Conservation (phyloP, 352 stramenopile genomes). For the Phytophthora ramorum region DNA sequence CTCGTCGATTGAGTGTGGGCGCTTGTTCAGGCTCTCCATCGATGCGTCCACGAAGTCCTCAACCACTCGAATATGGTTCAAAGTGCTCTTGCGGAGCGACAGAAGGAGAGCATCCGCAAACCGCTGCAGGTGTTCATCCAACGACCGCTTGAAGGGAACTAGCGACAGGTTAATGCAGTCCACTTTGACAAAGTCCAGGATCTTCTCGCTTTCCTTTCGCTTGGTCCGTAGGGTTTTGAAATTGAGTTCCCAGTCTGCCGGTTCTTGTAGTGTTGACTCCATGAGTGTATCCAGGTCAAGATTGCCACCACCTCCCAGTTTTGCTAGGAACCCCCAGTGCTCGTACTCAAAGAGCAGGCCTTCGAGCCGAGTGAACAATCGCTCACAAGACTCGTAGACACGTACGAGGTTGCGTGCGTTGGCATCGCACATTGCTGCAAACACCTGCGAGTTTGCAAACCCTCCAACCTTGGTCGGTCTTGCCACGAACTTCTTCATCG, state of each 20-base stretch:
- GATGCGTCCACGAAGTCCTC: conserved; percentile 90
- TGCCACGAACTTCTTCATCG: conserved; percentile 96
- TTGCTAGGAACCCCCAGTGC: conserved; percentile 74
- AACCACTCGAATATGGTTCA: conserved; percentile 82
- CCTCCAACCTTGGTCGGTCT: conserved; percentile 90
- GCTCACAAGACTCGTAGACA: conserved; percentile 93
- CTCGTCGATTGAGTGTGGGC: conserved; percentile 93
- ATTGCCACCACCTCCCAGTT: conserved; percentile 46
- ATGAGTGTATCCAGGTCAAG: conserved; percentile 85
- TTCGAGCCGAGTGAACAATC: conserved; percentile 89
- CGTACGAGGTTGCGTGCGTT: conserved; percentile 89
- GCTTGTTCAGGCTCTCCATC: conserved; percentile 90
- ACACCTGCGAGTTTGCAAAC: conserved; percentile 90
- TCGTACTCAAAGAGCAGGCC: conserved; percentile 82
- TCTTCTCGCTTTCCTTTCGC: conserved; percentile 94
- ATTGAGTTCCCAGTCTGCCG: conserved; percentile 90
- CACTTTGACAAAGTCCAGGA: conserved; percentile 89
- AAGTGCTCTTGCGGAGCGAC: conserved; percentile 82
- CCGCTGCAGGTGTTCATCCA: conserved; percentile 88
- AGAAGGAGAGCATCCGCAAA: conserved; percentile 90
- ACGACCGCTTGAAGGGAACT: conserved; percentile 84
- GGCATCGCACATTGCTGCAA: conserved; percentile 87
- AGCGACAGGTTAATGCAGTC: conserved; percentile 93
- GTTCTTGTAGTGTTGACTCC: conserved; percentile 73
- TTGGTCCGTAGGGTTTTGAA: conserved; percentile 90